A percentile compares a stretch with the other conserved stretches of the same genome.
These are phyloP conservation scores for Dendrobium huoshanense DNA, from an alignment of 106 monocot species.

Conservation along the genomic window DNA sequence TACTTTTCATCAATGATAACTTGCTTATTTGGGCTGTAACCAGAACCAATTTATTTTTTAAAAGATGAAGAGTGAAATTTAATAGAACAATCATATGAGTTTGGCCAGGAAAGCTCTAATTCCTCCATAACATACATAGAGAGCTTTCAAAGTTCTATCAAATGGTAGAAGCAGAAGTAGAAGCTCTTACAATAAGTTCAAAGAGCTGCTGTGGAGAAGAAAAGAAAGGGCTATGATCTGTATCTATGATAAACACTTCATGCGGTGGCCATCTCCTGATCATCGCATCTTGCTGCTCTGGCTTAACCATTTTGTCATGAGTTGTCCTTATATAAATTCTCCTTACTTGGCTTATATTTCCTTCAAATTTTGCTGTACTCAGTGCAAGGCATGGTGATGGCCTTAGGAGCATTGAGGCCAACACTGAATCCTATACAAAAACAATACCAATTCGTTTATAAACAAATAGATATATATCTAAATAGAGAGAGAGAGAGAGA, in stretches of 20 bases:
- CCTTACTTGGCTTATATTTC: conserved; percentile 3
- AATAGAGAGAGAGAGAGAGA: no score
- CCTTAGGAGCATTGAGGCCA: conserved; percentile 35
- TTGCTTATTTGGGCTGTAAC: no score
- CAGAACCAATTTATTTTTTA: no score
- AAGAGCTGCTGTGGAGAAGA: conserved; percentile 20
- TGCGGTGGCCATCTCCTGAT: conserved; percentile 44
- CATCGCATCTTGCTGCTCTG: conserved; percentile 44
- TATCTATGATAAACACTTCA: conserved; percentile 27
- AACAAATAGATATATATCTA: no score
- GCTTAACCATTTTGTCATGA: conserved; percentile 28
- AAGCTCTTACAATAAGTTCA: conserved; percentile 5
- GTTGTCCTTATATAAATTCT: conserved; percentile 29
- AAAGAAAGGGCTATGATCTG: conserved; percentile 58
- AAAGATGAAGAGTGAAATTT: no score
- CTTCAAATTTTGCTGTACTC: neutral
- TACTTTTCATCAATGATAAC: no score
- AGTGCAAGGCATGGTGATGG: neutral
- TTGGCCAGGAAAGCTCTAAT: no score
- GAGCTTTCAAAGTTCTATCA: neutral
- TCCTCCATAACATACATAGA: no score
- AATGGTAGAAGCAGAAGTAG: neutral
- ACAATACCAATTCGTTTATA: neutral
- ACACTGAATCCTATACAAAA: conserved; percentile 20
- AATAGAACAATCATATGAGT: no score